phyloP scores from a whole-genome alignment of 306 rosid species.

The Castanea sativa region DNA sequence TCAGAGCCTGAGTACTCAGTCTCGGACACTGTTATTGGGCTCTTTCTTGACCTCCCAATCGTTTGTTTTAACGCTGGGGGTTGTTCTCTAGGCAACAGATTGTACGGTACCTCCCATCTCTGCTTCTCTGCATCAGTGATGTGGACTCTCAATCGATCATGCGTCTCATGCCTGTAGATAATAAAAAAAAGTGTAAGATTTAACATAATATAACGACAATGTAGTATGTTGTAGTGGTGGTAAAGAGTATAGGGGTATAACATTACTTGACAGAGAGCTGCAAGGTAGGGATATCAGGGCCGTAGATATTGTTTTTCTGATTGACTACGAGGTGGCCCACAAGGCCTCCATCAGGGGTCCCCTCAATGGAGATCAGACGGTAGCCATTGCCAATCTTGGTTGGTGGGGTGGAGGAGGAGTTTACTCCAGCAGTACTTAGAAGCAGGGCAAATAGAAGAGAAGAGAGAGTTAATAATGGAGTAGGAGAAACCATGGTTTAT shows the following conservation, averaged over 20 bases:
- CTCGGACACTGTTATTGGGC: conserved; percentile 42
- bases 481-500: conserved; percentile 27
- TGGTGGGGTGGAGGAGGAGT: conserved; percentile 15
- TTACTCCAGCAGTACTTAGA: conserved; percentile 21
- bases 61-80: conserved; percentile 55
- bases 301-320: conserved; percentile 54
- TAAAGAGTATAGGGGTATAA: neutral
- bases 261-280: conserved; percentile 78
- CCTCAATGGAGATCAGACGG: conserved; percentile 67
- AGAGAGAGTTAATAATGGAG: conserved; percentile 14
- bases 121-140: conserved; percentile 76
- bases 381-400: conserved; percentile 78
- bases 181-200: neutral
- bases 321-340: conserved; percentile 67
- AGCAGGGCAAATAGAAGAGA: conserved; percentile 31
- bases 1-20: conserved; percentile 68
- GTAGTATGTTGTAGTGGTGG: neutral
- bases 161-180: conserved; percentile 61
- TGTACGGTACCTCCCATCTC: conserved; percentile 95
- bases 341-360: conserved; percentile 65
- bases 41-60: conserved; percentile 39
- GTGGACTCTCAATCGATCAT: conserved; percentile 80
- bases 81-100: conserved; percentile 69
- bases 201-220: conserved; percentile 50
- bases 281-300: conserved; percentile 72